Evolutionary conservation across 257 asterid genomes (phyloP).

Genomic region (Jacaranda mimosifolia): DNA sequence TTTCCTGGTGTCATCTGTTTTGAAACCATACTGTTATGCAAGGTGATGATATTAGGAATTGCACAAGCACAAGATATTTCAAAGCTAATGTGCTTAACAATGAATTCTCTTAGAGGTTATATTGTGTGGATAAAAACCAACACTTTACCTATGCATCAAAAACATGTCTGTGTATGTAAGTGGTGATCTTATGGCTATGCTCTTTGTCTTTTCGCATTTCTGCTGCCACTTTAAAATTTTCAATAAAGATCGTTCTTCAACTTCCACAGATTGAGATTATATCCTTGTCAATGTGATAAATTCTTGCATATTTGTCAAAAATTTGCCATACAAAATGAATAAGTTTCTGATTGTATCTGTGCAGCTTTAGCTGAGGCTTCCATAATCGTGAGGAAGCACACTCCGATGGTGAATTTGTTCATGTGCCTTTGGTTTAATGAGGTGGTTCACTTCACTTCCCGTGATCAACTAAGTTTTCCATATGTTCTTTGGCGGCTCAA

Average conservation of each 20-base stretch:
- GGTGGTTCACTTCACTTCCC: conserved; percentile 96
- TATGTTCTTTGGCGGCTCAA: conserved; percentile 90
- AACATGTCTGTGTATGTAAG: background rate
- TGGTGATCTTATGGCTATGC: background rate
- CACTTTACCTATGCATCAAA: background rate
- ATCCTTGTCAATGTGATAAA: background rate
- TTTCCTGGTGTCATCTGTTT: conserved; percentile 10
- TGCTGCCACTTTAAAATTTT: background rate
- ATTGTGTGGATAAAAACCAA: conserved; percentile 14
- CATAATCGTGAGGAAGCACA: conserved; percentile 94
- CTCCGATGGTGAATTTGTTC: conserved; percentile 67
- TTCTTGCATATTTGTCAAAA: background rate
- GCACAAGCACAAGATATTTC: conserved; percentile 6
- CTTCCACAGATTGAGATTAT: background rate
- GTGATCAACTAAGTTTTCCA: conserved; percentile 97
- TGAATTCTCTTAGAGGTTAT: background rate
- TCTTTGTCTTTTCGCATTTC: background rate
- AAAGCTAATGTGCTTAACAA: background rate
- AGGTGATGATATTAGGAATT: background rate
- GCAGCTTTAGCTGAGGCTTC: conserved; percentile 99
- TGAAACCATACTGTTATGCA: conserved; percentile 4
- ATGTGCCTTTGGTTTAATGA: conserved; percentile 97
- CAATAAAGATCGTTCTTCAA: background rate
- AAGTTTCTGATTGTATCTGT: background rate
- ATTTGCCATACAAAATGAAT: conserved; percentile 9